Percentiles rank a stretch among this genome's conserved stretches.
phyloP scores from a whole-genome alignment of 306 rosid species.

The Castanospermum australe region DNA sequence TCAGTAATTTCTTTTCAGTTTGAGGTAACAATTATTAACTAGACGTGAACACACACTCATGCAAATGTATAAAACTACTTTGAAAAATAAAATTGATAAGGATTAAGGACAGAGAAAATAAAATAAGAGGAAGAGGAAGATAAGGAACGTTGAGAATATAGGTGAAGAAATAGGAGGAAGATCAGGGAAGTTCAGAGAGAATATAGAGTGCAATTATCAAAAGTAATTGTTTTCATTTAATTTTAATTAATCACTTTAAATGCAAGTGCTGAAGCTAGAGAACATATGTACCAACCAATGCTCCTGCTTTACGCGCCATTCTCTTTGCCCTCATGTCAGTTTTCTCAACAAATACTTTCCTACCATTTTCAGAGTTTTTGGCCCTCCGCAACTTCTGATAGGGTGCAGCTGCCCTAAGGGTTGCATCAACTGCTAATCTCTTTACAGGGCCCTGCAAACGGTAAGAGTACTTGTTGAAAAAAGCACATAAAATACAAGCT shows the following conservation, averaged over 20 bases:
- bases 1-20: slow-evolving; percentile 13
- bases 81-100: background rate
- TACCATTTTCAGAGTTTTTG: slow-evolving; percentile 55
- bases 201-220: background rate
- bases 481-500: background rate
- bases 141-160: background rate
- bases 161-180: slow-evolving; percentile 8
- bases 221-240: background rate
- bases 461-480: slow-evolving; percentile 7
- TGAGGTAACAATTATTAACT: background rate
- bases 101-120: background rate
- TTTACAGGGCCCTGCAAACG: slow-evolving; percentile 77
- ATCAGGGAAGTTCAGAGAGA: background rate
- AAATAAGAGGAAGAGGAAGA: slow-evolving; percentile 7
- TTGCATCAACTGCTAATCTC: slow-evolving; percentile 98
- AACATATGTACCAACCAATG: slow-evolving; percentile 83
- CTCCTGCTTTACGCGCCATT: slow-evolving; percentile 99
- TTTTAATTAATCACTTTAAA: background rate
- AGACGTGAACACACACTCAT: background rate
- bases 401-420: slow-evolving; percentile 98
- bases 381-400: slow-evolving; percentile 93
- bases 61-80: background rate
- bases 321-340: slow-evolving; percentile 96
- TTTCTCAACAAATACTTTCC: slow-evolving; percentile 94
- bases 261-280: slow-evolving; percentile 25